Evolutionary conservation across 331 rosid genomes (phyloP), one percentile per base, ranked within the genome.

Genomic region (Pyracantha coccinea): DNA sequence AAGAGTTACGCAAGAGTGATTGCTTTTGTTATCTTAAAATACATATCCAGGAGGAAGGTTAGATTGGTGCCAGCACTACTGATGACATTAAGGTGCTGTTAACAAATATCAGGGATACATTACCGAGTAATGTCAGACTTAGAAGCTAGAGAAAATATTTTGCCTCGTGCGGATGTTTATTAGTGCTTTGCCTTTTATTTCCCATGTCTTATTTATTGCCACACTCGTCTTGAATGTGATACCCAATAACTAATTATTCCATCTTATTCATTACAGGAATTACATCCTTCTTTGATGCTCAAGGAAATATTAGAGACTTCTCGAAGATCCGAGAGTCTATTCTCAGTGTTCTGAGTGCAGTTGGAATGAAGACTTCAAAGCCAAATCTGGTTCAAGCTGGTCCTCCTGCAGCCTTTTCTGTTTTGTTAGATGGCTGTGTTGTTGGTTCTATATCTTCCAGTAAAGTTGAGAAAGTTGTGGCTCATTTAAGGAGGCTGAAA

Each of bases 381-480:
- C 97, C 95, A 54, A 91, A 86, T 78, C 81, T 88, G 75, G 83
- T 82, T 75, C 88, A 81, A 59, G 85, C 75, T 70, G 99, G 99
- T 70, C 96, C 89, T 54, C 99, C 99, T 19, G 89, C 82, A 71
- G 81, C 83, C 77, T 90, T 94, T 72, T 79, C 85, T 75, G 97
- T 92, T 80, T 79, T 90, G 63, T 80, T 94, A 75, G 97, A 94
- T 74, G 99, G 99, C 47, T 85, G 97, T 70, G 79, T 94, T 63
- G 85, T 87, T 81, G 99, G 99, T 63, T 80, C 61, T 75, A 60
- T 94, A 77, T 81, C 92, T 68, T 86, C 96, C 47, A 62, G 78
- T 80, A 85, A 73, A 87, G 89, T 92, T 85, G 99, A 92, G 84
- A 89, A 87, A 86, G 87, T 86, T 78, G 99, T 90, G 71, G 93